phyloP scores from a whole-genome alignment of 1,284 basidiomycete species.

The Gastroboletus turbinatus region DNA sequence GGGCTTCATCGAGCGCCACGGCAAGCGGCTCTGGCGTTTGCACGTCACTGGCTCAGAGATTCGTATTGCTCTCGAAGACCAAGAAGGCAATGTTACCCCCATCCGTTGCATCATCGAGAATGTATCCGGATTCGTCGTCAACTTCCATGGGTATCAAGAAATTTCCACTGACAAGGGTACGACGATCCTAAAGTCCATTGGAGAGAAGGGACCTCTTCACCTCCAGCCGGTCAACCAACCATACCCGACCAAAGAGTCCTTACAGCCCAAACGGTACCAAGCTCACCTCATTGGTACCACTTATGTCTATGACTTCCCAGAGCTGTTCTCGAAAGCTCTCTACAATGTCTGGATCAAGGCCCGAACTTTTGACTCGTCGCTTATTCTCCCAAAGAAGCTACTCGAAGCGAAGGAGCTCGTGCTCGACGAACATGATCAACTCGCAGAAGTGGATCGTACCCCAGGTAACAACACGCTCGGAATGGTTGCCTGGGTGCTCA shows the following conservation, averaged over 20 bases:
- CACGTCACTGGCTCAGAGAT: conserved; percentile 99
- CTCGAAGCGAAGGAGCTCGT: conserved; percentile 88
- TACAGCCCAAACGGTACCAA: conserved; percentile 98
- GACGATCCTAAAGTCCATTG: conserved; percentile 93
- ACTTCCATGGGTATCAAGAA: conserved; percentile 99
- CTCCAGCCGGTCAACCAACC: conserved; percentile 89
- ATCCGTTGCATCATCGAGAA: conserved; percentile 99
- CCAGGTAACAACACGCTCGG: conserved; percentile 95
- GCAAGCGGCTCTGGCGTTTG: conserved; percentile 96
- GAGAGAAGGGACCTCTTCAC: conserved; percentile 91
- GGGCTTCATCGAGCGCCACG: conserved; percentile 97
- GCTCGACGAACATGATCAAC: conserved; percentile 89
- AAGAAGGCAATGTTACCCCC: conserved; percentile 89
- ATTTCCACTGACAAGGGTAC: conserved; percentile 94
- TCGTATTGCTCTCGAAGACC: conserved; percentile 91
- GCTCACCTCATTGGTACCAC: conserved; percentile 99
- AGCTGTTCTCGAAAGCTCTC: conserved; percentile 95
- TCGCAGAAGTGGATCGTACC: conserved; percentile 87
- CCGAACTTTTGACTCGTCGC: conserved; percentile 60
- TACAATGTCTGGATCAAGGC: conserved; percentile 90
- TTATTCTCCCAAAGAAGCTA: conserved; percentile 75
- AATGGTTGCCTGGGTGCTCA: conserved; percentile 99
- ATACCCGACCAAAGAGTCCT: conserved; percentile 97
- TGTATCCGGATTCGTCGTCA: conserved; percentile 97
- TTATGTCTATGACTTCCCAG: conserved; percentile 99